Evolutionary conservation across 345 rosid genomes (phyloP).

Genomic region (Noccaea bulbosa): DNA sequence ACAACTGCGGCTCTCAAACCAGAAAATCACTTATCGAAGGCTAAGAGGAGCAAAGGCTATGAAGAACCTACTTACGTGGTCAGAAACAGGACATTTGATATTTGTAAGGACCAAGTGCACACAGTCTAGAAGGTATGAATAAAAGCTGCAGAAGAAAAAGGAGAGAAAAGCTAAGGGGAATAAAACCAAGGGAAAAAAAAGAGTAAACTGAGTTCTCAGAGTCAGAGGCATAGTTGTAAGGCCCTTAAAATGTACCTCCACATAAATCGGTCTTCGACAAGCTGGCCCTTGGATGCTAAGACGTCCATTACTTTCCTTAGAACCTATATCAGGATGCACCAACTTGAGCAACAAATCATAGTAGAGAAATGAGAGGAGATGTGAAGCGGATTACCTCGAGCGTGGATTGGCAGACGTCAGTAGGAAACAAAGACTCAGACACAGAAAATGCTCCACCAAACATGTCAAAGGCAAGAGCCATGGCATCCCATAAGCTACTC

Average conservation of each 20-base stretch:
- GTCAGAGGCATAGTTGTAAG: constrained; percentile 13
- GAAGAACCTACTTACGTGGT: constrained; percentile 64
- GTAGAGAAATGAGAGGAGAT: constrained; percentile 28
- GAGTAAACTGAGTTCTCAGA: constrained; percentile 10
- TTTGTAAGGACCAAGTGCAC: constrained; percentile 73
- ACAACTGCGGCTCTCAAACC: constrained; percentile 1
- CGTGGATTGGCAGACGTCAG: constrained; percentile 64
- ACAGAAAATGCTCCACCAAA: constrained; percentile 64
- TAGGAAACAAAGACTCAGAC: constrained; percentile 60
- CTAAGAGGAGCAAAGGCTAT: constrained; percentile 20
- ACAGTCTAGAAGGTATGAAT: constrained; percentile 76
- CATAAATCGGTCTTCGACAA: constrained; percentile 64
- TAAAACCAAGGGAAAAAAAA: constrained; percentile 2
- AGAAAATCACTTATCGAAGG: constrained; percentile 10
- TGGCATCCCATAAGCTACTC: constrained; percentile 66
- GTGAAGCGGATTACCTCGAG: constrained; percentile 55
- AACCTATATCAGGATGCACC: constrained; percentile 52
- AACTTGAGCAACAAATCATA: constrained; percentile 27
- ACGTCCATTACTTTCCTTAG: constrained; percentile 81
- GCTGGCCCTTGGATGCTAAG: constrained; percentile 60
- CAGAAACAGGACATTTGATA: constrained; percentile 69
- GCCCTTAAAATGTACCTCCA: constrained; percentile 55
- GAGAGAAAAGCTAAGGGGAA: constrained; percentile 9
- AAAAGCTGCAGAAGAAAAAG: constrained; percentile 58
- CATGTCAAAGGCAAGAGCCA: constrained; percentile 61